phyloP scores from a whole-genome alignment of 139 green algal species.

The Chlamydomonas sp. region DNA sequence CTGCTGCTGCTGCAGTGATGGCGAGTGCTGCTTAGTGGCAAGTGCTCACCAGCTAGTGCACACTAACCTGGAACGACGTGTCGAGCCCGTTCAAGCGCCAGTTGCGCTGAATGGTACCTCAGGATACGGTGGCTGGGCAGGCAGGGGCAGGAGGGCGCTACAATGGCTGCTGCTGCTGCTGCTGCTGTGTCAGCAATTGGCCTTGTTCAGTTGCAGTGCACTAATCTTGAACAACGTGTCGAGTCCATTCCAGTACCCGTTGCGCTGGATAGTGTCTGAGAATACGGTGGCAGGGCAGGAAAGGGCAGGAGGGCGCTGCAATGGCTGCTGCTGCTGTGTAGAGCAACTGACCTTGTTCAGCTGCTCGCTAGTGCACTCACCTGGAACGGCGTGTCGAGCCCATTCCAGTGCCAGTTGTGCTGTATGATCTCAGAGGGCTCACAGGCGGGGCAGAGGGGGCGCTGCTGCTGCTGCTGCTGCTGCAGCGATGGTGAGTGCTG shows the following conservation, averaged over 20 bases:
- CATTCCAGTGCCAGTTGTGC: slow-evolving; percentile 74
- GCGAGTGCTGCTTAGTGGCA: no score
- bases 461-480: no score
- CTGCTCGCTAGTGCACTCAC: no score
- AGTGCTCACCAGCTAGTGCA: no score
- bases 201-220: no score
- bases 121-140: no score
- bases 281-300: slow-evolving; percentile 40
- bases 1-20: slow-evolving; percentile 36
- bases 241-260: slow-evolving; percentile 68
- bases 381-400: slow-evolving; percentile 41
- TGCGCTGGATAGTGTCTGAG: slow-evolving; percentile 76
- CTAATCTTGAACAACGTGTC: slow-evolving; percentile 44
- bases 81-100: slow-evolving; percentile 65
- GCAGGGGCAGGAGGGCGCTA: slow-evolving; percentile 17
- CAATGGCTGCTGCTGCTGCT: no score
- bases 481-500: no score
- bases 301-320: not conserved
- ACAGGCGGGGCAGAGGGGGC: no score
- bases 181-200: no score
- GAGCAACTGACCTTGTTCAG: no score
- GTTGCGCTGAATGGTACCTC: slow-evolving; percentile 78
- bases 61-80: slow-evolving; percentile 40
- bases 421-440: no score
- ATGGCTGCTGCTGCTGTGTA: slow-evolving; percentile 21